phyloP scores from a whole-genome alignment of 2,329 filamentous ascomycete species.

The Escovopsis weberi region DNA sequence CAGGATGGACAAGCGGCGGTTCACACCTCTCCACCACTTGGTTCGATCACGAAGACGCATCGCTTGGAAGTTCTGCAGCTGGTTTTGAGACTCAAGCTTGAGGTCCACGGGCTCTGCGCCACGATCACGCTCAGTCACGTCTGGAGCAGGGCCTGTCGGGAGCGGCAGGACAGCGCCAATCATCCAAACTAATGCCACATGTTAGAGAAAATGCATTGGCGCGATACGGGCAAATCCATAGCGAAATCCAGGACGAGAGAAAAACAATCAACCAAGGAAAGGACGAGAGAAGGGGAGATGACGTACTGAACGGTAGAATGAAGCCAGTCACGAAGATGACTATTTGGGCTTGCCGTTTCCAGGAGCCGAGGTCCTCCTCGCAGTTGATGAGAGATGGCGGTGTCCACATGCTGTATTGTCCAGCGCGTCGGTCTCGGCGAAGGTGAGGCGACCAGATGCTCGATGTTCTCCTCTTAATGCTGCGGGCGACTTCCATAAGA shows the following conservation, averaged over 20 bases:
- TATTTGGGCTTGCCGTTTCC: constrained; percentile 59
- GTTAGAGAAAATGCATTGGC: constrained; percentile 11
- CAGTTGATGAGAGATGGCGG: constrained; percentile 57
- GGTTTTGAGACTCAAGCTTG: constrained; percentile 20
- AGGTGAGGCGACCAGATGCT: constrained; percentile 64
- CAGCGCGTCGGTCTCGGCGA: constrained; percentile 44
- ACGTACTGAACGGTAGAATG: constrained; percentile 56
- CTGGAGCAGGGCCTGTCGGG: constrained; percentile 38
- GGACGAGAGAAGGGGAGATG: not conserved
- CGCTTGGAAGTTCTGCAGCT: constrained; percentile 25
- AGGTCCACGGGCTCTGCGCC: constrained; percentile 26
- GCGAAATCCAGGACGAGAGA: no score
- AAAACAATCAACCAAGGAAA: no score
- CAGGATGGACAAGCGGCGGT: constrained; percentile 42
- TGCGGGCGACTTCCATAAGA: constrained; percentile 13
- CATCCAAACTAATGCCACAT: constrained; percentile 51
- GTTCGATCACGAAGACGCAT: constrained; percentile 35
- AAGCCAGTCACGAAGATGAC: constrained; percentile 65
- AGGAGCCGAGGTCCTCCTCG: constrained; percentile 43
- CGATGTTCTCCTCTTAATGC: constrained; percentile 35
- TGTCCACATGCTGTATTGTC: constrained; percentile 51
- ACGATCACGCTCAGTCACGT: constrained; percentile 34
- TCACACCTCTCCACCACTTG: constrained; percentile 45
- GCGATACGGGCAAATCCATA: not conserved
- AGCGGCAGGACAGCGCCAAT: constrained; percentile 61